Base-by-base conservation (phyloP, 78 protist species). In the Ministeria vibrans region DNA sequence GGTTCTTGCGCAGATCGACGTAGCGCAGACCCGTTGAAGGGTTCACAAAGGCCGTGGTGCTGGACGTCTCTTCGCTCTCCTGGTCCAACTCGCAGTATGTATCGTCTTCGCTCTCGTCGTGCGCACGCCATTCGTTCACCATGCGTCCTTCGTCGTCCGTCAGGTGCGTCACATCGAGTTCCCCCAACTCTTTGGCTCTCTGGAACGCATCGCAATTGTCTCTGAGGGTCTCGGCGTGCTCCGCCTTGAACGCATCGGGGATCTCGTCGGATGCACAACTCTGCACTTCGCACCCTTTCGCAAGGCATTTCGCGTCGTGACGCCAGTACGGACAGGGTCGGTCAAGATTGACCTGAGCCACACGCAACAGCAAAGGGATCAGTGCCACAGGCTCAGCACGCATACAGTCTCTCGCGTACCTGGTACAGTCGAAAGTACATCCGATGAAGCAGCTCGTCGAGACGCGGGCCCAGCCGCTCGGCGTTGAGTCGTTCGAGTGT, bases 1-100 rank as follows among this genome's bases (percentile, higher is more conserved):
- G 84, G 30, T 85, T 85, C 43, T 2, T 41, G 43, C 18, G 0
- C 22, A 85, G 74, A 44, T 85, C 59, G 7, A 74, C 43, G 44
- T 75, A 82, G 62, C 45, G 44, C 28, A 44, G 30, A 1, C 43
- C 73, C 32, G 71, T n/a, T n/a, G n/a, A n/a, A n/a, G n/a, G n/a
- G n/a, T n/a, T n/a, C n/a, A n/a, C n/a, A n/a, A n/a, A n/a, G n/a
- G n/a, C n/a, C n/a, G n/a, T n/a, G n/a, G n/a, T n/a, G n/a, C n/a
- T n/a, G n/a, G n/a, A n/a, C n/a, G n/a, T n/a, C n/a, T n/a, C 61
- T 4, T 7, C 6, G 11, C 43, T 44, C 41, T 70, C 45, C 7
- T 39, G 55, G 27, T 30, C 76, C 2, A 44, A 25, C 27, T 39
- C 76, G 32, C 76, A 70, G 76, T 42, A 70, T 2, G 53, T 7